phyloP scores from a whole-genome alignment of 2,329 filamentous ascomycete genomes.

The Colletotrichum gigasporum region DNA sequence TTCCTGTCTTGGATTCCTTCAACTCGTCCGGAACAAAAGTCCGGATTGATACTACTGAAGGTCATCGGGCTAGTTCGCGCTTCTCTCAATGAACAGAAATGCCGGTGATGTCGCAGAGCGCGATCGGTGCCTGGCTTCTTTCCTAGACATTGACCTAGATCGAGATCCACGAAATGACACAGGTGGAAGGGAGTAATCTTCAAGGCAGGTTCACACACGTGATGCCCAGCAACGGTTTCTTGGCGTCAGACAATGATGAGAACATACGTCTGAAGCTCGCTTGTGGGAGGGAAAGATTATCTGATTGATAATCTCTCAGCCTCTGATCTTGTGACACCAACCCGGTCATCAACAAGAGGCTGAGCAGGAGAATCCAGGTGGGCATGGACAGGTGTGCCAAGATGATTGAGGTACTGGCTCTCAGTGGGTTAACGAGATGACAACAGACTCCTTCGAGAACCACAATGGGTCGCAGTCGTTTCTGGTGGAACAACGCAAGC shows the following conservation, averaged over 20 bases:
- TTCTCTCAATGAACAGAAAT: no score
- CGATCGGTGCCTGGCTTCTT: background rate
- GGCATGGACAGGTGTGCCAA: slow-evolving; percentile 1
- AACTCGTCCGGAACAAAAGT: no score
- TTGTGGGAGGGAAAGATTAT: slow-evolving; percentile 5
- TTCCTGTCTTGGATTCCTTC: slow-evolving; percentile 11
- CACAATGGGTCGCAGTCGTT: background rate
- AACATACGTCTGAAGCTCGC: background rate
- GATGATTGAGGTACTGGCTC: background rate
- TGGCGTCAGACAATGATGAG: background rate
- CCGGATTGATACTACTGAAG: background rate
- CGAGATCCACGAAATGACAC: background rate
- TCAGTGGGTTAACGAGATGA: background rate
- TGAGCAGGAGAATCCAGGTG: background rate
- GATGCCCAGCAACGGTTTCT: background rate
- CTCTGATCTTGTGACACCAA: background rate
- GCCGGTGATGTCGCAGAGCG: background rate
- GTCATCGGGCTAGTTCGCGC: background rate
- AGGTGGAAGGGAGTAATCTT: background rate
- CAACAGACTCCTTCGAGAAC: background rate
- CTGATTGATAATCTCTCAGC: slow-evolving; percentile 22
- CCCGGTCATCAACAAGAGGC: background rate
- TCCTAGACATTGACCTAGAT: background rate
- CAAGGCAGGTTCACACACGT: background rate
- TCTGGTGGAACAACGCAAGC: background rate